Evolutionary conservation across 768 basidiomycete genomes (phyloP), one percentile per base, ranked within the genome.

Genomic region (Hortiboletus campestris): DNA sequence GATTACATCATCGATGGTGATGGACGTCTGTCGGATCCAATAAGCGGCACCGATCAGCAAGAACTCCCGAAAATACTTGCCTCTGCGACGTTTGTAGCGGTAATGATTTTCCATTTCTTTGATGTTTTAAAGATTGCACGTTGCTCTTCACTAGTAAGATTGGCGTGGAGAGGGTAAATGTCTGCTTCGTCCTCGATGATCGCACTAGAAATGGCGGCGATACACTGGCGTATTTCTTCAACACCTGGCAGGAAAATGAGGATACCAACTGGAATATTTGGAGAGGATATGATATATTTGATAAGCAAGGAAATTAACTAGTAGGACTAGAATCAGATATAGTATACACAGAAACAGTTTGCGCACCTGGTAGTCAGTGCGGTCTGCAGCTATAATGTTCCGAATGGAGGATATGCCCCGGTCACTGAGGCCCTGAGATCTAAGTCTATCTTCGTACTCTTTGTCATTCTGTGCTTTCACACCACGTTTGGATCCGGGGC

Each of bases 171-270:
- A 0, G 94, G 91, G 25, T 94, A 76, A 46, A 89, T 78, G 29
- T 81, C 79, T 5, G 74, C 77, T 25, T 76, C 66, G 9, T 68
- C 68, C 4, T 61, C 54, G 1, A 75, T n/a, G 28, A 61, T 25
- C 14, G 67, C 59, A 38, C 64, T 65, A 16, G 74, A 76, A 41
- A 94, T 72, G 5, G 80, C 75, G 13, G 86, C 81, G 19, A 91
- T 83, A 63, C 89, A 90, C 57, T 88, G 84, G 19, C 84, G 81
- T 59, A 94, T 94, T 65, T 94, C 91, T 70, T 88, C 89, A 2
- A 93, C 88, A 68, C 94, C 94, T n/a, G 92, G 85, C 51, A 94
- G 76, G 72, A 98, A 98, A 42, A 97, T 82, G 22, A 98, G 78
- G 43, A 97, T 83, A 6, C 87, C 93, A 3, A 84, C 88, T 6